Conservation (phyloP, 2,329 filamentous ascomycete genomes). For the Neospermospora avenae region DNA sequence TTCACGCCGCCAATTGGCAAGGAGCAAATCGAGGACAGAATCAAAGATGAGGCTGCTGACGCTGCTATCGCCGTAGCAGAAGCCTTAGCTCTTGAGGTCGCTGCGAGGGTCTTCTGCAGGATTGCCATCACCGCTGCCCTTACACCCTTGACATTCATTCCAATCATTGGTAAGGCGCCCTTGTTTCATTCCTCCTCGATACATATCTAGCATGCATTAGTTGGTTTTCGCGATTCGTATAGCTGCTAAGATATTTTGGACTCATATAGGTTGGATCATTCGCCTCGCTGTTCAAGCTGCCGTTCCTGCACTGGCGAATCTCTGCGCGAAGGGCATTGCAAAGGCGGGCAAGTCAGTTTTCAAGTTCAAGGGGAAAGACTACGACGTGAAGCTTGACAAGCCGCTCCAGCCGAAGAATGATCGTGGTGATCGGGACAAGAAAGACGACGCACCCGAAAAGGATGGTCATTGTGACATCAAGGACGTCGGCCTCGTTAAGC, state of each 20-base stretch:
- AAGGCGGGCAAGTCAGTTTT: constrained; percentile 34
- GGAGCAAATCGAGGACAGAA: constrained; percentile 12
- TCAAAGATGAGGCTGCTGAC: constrained; percentile 28
- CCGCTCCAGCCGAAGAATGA: neutral
- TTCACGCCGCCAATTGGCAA: constrained; percentile 30
- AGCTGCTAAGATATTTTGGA: neutral
- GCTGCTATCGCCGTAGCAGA: constrained; percentile 32
- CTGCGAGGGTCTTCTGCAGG: constrained; percentile 37
- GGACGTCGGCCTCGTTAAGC: neutral
- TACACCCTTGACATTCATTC: neutral
- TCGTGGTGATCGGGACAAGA: no score
- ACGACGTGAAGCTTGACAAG: constrained; percentile 24
- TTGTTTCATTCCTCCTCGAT: neutral
- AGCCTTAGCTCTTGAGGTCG: constrained; percentile 34
- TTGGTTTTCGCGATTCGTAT: no score
- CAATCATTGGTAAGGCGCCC: neutral
- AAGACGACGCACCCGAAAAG: no score
- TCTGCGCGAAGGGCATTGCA: constrained; percentile 36
- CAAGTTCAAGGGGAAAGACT: constrained; percentile 35
- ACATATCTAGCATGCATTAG: no score
- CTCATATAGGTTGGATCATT: constrained; percentile 8
- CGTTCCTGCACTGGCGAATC: constrained; percentile 33
- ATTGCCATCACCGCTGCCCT: constrained; percentile 35
- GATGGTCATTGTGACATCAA: neutral
- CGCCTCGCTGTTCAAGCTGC: constrained; percentile 25